Evolutionary conservation across 164 flowering plant genomes (phyloP), one percentile per base, ranked within the genome.

Genomic region (Brasenia schreberi): DNA sequence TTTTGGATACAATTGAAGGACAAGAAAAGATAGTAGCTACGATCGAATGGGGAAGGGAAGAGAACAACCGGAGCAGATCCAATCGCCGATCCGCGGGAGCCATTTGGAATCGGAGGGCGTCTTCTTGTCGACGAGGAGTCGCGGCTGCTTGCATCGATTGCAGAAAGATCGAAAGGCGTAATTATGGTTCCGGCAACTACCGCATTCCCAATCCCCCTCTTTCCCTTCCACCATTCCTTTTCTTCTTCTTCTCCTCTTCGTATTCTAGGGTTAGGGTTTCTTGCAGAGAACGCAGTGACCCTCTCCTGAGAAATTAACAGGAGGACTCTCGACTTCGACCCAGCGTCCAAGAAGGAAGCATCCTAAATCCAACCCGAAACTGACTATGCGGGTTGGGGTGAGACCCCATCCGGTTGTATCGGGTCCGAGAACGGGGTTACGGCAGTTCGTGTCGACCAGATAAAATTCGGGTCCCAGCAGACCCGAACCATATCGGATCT

Each of bases 121-220:
- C 67, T 87, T 88, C 73, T 75, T 72, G 75, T 90, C 96, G 66
- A 90, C 96, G 62, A 92, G 87, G 61, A 92, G 85, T n/a, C 98
- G 89, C 43, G 98, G 91, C 77, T 92, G 95, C 69, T 90, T 92
- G 78, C 98, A 92, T 61, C 96, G 71, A 69, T 92, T 92, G 79
- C 98, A 92, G 74, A 87, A 83, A 6, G 90, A 84, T 72, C 98
- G 74, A 75, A 92, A 92, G 0, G 98, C 98, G 73, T 92, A 92
- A 80, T 92, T 92, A 49, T 90, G 74, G 78, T 92, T 92, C 65
- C 68, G 75, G 77, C 98, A 92, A 2, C 95, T 84, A 19, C 80
- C 75, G 77, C 98, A 92, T 76, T 90, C 95, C 98, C 98, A 92
- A 65, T 92, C 98, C 0, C 98, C 98, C 77, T 92, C 97, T 72